Evolutionary conservation across 139 green algal species (phyloP), one percentile per base, ranked within the genome.

Genomic region (Coelastrella sp.): DNA sequence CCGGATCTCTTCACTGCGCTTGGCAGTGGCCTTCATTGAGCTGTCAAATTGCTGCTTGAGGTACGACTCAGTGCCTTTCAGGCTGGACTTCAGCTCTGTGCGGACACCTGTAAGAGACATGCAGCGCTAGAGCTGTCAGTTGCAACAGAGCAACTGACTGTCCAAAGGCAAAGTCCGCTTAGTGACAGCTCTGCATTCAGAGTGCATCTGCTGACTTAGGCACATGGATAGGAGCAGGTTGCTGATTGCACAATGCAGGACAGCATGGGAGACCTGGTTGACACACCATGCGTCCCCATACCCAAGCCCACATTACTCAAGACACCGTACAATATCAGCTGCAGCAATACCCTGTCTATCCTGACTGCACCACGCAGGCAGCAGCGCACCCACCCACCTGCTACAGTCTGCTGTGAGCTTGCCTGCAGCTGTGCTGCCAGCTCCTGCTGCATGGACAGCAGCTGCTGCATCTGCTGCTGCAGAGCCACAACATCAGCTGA

Each of bases 381-480:
- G 32, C 32, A 47, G 32, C 32, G 1, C 1, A 58, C 6, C 22
- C 4, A 8, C 76, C 3, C 60, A 86, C 86, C 86, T 65, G 76
- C 23, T 4, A 73, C 59, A 8, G 75, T 64, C 57, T 77, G 84
- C 85, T 86, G 56, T 2, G 23, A 71, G 64, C 64, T 58, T 19
- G 66, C 7, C 17, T 77, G 22, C 90, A 92, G 89, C 90, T 91
- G 88, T n/a, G 77, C 57, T 68, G 79, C 73, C 59, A 93, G 4
- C 85, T 90, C 79, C 71, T 92, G 90, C 68, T 95, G 92, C 80
- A 92, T 80, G 16, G 47, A 73, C 75, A 90, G 19, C 58, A 93
- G 78, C 71, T 84, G 57, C 56, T 64, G 56, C 78, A 93, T 73
- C 90, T 92, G 83, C 80, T 88, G 88, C 88, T 91, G 80, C 76